Evolutionary conservation across 2,329 filamentous ascomycete genomes (phyloP).

Genomic region (Cercospora sojina): DNA sequence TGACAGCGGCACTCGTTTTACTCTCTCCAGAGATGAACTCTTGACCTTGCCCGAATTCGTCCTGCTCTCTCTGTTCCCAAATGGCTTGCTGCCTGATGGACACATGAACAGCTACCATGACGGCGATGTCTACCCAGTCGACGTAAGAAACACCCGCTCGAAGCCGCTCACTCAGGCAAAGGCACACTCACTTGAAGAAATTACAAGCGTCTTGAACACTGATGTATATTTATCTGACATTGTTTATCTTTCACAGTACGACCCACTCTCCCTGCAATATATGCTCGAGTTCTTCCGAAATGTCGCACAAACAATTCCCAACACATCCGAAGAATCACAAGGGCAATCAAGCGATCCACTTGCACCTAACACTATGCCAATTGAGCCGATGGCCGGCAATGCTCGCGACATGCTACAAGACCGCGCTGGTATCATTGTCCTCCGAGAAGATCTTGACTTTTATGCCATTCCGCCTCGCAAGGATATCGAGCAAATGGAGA

Average conservation of each 20-base stretch:
- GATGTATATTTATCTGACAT: slow-evolving; percentile 58
- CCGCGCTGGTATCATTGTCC: slow-evolving; percentile 91
- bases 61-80: slow-evolving; percentile 93
- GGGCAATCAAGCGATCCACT: slow-evolving; percentile 39
- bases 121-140: slow-evolving; percentile 91
- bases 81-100: slow-evolving; percentile 94
- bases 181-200: slow-evolving; percentile 39
- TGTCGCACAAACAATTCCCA: slow-evolving; percentile 94
- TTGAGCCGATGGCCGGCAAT: slow-evolving; percentile 65
- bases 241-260: slow-evolving; percentile 70
- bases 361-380: slow-evolving; percentile 64
- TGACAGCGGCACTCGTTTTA: slow-evolving; percentile 82
- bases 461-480: slow-evolving; percentile 87
- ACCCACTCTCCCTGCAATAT: slow-evolving; percentile 92
- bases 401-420: slow-evolving; percentile 78
- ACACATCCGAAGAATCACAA: slow-evolving; percentile 57
- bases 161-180: slow-evolving; percentile 35
- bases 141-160: slow-evolving; percentile 62
- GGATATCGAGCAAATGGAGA: slow-evolving; percentile 82
- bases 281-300: slow-evolving; percentile 98
- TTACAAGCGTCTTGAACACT: slow-evolving; percentile 44
- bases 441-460: slow-evolving; percentile 95
- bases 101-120: slow-evolving; percentile 93
- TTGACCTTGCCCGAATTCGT: slow-evolving; percentile 96
- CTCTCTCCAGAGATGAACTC: slow-evolving; percentile 89